Evolutionary conservation across 108 stramenopile species (phyloP), one percentile per base, ranked within the genome.

Genomic region (Epithemia pelagica): DNA sequence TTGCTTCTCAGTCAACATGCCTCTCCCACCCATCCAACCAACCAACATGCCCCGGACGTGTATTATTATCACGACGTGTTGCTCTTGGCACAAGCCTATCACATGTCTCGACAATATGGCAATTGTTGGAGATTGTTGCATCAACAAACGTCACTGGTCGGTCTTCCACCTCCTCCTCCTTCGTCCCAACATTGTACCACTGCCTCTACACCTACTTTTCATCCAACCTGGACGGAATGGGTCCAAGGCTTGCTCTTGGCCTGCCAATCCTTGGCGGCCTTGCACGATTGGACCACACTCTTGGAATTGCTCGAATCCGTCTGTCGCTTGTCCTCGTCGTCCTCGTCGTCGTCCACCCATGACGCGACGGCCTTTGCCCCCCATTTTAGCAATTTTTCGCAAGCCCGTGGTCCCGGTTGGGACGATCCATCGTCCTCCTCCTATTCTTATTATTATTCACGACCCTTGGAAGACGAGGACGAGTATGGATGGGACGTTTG

Each of bases 271-370:
- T 55, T 76, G 70, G 74, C 65, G 26, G 58, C 24, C n/a, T 52
- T 71, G 57, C 68, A 69, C 26, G 83, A 80, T 60, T 80, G 81
- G 78, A 51, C 65, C 18, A 67, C 77, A 19, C 71, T 79, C 1
- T 29, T 70, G 51, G 52, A 58, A 30, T 58, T 84, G 32, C 27
- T 85, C 59, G 80, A 82, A 60, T 65, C 75, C 58, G 61, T 52
- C 2, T 68, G 65, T 1, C 77, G 69, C 25, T 57, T 77, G 57
- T 23, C 65, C 5, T 15, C 37, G 37, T 15, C 37, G 37, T 15
- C 37, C 5, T 15, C 37, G 37, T 15, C 37, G 15, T 46, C 37
- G 37, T 10, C 37, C 37, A 46, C 37, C 37, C 37, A 46, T 15
- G 37, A 46, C 10, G 37, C 37, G 10, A 46, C 5, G 5, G 37